Evolutionary conservation across 73 alveolate species (phyloP).

Genomic region (Paramecium sexaurelia): DNA sequence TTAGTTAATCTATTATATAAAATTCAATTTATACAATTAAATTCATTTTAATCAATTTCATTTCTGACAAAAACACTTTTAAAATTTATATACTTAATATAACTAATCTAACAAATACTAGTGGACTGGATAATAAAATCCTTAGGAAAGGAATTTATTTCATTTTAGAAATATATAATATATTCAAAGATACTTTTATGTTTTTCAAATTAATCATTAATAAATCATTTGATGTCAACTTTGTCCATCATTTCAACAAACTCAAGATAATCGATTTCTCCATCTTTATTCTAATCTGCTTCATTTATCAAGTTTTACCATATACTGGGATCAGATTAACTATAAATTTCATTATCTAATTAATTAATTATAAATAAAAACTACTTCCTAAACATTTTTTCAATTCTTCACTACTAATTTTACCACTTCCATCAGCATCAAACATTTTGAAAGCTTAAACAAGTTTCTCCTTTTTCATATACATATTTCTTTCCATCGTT

Average conservation of each 20-base stretch:
- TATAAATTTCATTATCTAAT: background rate
- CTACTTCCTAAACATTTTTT: constrained; percentile 41
- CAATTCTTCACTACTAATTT: constrained; percentile 68
- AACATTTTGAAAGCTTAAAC: constrained; percentile 71
- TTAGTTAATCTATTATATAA: too few relatives aligned
- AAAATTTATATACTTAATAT: too few relatives aligned
- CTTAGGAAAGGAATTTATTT: too few relatives aligned
- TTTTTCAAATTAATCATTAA: too few relatives aligned
- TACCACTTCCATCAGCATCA: constrained; percentile 73
- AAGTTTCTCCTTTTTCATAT: constrained; percentile 64
- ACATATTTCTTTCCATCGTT: constrained; percentile 66
- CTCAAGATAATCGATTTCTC: background rate
- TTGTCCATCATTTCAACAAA: background rate
- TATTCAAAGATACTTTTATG: too few relatives aligned
- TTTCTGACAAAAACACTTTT: too few relatives aligned
- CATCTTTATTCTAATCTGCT: background rate
- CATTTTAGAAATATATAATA: too few relatives aligned
- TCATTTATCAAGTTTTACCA: background rate
- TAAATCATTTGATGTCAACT: background rate
- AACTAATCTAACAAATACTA: too few relatives aligned
- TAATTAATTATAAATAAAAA: background rate
- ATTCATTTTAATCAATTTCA: too few relatives aligned
- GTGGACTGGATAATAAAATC: too few relatives aligned
- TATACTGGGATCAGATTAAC: background rate
- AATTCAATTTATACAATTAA: too few relatives aligned